Evolutionary conservation across 768 basidiomycete species (phyloP).

Genomic region (Agaricus subrufescens): DNA sequence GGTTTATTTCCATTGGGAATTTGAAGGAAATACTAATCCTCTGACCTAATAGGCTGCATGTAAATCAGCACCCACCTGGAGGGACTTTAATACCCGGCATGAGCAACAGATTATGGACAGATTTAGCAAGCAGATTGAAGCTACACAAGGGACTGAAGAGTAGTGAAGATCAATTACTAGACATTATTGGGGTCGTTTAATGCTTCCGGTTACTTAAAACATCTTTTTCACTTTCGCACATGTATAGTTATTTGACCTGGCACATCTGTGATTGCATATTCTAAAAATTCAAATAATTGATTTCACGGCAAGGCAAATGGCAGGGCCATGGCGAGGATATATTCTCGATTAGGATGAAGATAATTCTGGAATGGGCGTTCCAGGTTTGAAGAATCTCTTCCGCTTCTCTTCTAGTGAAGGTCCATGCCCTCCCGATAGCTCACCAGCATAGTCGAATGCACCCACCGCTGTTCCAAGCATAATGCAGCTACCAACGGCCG

Average conservation of each 20-base stretch:
- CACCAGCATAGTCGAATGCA: conserved; percentile 74
- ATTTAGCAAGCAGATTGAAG: conserved; percentile 25
- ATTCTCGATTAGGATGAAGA: conserved; percentile 18
- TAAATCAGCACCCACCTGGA: conserved; percentile 41
- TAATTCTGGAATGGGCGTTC: conserved; percentile 35
- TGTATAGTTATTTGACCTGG: too few relatives aligned
- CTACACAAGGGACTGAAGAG: background rate
- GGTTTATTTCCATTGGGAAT: conserved; percentile 10
- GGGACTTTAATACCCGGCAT: conserved; percentile 45
- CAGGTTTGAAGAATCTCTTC: conserved; percentile 75
- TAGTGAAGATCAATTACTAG: background rate
- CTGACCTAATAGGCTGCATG: conserved; percentile 29
- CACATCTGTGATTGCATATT: too few relatives aligned
- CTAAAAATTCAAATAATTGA: too few relatives aligned
- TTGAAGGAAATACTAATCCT: conserved; percentile 1
- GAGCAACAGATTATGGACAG: conserved; percentile 35
- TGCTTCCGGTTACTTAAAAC: too few relatives aligned
- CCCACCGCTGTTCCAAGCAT: conserved; percentile 78
- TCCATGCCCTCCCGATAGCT: conserved; percentile 43
- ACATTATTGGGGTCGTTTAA: background rate
- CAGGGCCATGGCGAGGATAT: background rate
- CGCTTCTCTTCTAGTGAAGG: conserved; percentile 61
- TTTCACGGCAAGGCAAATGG: conserved; percentile 1
- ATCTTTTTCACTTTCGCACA: too few relatives aligned
- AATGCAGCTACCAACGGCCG: conserved; percentile 75